Evolutionary conservation across 495 filamentous ascomycete species (phyloP).

Genomic region (Aspergillus asperescens): DNA sequence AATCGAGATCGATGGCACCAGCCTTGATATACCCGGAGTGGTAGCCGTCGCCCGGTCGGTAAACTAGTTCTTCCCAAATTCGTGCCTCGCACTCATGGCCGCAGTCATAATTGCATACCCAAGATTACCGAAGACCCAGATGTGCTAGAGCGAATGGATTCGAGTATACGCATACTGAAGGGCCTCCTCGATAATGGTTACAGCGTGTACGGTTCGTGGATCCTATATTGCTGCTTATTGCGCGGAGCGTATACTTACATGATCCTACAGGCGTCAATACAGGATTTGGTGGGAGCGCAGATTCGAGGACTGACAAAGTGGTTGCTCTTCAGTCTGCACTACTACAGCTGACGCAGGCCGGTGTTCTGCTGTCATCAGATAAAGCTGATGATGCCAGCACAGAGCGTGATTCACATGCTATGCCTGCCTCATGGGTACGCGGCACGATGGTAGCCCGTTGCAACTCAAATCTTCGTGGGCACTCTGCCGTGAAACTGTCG

Average conservation of each 20-base stretch:
- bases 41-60: conserved; percentile 19
- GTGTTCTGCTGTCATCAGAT: conserved; percentile 39
- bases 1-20: conserved; percentile 17
- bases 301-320: conserved; percentile 40
- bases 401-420: conserved; percentile 23
- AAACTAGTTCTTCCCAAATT: background rate
- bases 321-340: conserved; percentile 47
- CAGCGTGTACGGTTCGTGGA: conserved; percentile 18
- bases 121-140: conserved; percentile 13
- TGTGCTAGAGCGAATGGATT: conserved; percentile 12
- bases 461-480: conserved; percentile 53
- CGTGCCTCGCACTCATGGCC: background rate
- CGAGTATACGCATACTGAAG: conserved; percentile 18
- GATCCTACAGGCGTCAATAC: conserved; percentile 52
- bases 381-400: conserved; percentile 19
- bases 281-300: conserved; percentile 63
- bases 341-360: conserved; percentile 48
- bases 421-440: conserved; percentile 50
- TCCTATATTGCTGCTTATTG: background rate
- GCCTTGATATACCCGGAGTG: conserved; percentile 18
- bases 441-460: conserved; percentile 53
- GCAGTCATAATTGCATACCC: conserved; percentile 17
- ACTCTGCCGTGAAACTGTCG: conserved; percentile 49
- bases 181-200: conserved; percentile 17
- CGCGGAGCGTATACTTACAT: background rate